Evolutionary conservation across 176 grass and related monocot species (phyloP), one percentile per base, ranked within the genome.

Genomic region (Puccinellia tenuiflora): DNA sequence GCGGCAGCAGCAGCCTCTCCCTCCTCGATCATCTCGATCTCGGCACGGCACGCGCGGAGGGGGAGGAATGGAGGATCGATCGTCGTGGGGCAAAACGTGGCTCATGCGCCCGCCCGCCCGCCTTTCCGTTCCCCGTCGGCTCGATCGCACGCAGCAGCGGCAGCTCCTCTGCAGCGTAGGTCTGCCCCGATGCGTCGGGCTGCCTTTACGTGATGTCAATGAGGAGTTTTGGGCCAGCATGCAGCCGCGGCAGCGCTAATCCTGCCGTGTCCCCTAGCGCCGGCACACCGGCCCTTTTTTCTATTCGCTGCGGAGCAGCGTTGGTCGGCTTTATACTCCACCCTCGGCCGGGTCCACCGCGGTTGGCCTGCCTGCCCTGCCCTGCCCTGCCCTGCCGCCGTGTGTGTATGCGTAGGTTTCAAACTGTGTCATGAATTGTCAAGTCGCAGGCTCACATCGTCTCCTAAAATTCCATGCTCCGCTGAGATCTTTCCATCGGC

Each of bases 311-410:
- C 60, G 10, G 48, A 35, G 75, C 84, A 90, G 88, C 37, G 84
- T 5, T 42, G 84, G 84, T 86, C 84, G 88, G 84, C 84, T 86
- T 83, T 86, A 74, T 83, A 30, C 88, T 83, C 70, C n/a, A n/a
- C 22, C 31, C 75, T 51, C 31, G 30, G 2, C 34, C 34, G 62
- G 83, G 42, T 0, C 15, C n/a, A 46, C 46, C 18, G 17, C 24
- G 54, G 37, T 50, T 63, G 68, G 37, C 72, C 55, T 31, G 35
- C 62, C 45, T 17, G 52, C 9, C 6, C 24, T 10, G 14, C 50
- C 35, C 24, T 46, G 43, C 33, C 33, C 33, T n/a, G n/a, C 61
- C 30, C 79, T 68, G 75, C 37, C 15, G 52, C 34, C 62, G 29
- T 50, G 48, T 69, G 37, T 42, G 22, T n/a, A 21, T 3, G 47